A percentile compares a stretch with the other conserved stretches of the same genome.
These are phyloP conservation scores for Pulveroboletus ravenelii DNA, from an alignment of 768 basidiomycete species.

Conservation along the genomic window DNA sequence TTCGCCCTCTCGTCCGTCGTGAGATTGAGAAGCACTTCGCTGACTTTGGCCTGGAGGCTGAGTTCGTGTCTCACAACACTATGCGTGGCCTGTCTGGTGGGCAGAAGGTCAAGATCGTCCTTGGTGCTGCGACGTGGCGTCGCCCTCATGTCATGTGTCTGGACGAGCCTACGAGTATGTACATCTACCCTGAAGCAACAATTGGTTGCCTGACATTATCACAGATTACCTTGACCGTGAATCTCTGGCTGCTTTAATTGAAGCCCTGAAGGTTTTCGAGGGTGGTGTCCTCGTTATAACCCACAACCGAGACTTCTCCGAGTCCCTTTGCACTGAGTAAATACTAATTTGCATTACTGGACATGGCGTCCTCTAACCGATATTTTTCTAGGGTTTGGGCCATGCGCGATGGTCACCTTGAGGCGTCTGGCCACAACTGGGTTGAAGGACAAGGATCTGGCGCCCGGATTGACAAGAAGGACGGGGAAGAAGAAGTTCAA, in stretches of 20 bases:
- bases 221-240: slow-evolving; percentile 98
- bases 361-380: not conserved
- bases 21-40: slow-evolving; percentile 99
- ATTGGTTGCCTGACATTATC: not conserved
- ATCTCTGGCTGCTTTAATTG: slow-evolving; percentile 97
- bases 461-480: slow-evolving; percentile 90
- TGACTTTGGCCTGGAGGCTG: slow-evolving; percentile 98
- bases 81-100: slow-evolving; percentile 99
- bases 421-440: slow-evolving; percentile 99
- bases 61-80: slow-evolving; percentile 98
- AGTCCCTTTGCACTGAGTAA: slow-evolving; percentile 89
- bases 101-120: slow-evolving; percentile 99
- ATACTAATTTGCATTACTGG: slow-evolving; percentile 2
- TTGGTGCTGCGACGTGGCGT: slow-evolving; percentile 98
- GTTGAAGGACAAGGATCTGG: slow-evolving; percentile 98
- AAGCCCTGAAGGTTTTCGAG: slow-evolving; percentile 95
- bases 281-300: slow-evolving; percentile 98
- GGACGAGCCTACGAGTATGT: slow-evolving; percentile 91
- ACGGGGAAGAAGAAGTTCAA: slow-evolving; percentile 82
- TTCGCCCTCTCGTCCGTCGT: slow-evolving; percentile 94
- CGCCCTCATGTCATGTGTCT: slow-evolving; percentile 96
- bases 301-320: slow-evolving; percentile 98
- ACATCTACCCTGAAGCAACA: not conserved
- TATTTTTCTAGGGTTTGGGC: slow-evolving; percentile 73
- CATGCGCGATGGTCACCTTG: slow-evolving; percentile 94